Evolutionary conservation across 2,329 filamentous ascomycete species (phyloP).

Genomic region (Colletotrichum agaves): DNA sequence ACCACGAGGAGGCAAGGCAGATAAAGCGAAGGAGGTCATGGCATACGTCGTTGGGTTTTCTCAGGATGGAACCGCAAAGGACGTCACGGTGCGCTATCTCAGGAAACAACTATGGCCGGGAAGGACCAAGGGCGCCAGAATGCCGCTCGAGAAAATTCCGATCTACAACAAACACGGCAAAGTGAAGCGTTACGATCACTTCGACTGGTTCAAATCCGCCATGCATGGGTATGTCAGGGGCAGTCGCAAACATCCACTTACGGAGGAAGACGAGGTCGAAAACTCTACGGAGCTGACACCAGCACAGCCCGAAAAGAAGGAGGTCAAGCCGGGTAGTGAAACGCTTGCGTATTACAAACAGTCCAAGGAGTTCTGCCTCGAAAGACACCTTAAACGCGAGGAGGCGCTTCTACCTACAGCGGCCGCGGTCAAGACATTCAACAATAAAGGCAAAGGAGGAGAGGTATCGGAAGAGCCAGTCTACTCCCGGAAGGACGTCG

Average conservation of each 20-base stretch:
- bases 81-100: conserved; percentile 92
- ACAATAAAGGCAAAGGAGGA: conserved; percentile 77
- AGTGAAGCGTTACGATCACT: conserved; percentile 78
- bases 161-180: conserved; percentile 83
- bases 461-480: conserved; percentile 82
- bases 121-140: conserved; percentile 85
- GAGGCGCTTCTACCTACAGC: conserved; percentile 82
- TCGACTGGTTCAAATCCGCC: conserved; percentile 88
- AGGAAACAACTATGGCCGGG: conserved; percentile 85
- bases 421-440: conserved; percentile 78
- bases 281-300: conserved; percentile 81
- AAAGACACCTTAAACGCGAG: conserved; percentile 88
- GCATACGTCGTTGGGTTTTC: conserved; percentile 89
- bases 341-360: conserved; percentile 90
- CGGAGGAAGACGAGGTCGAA: conserved; percentile 81
- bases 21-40: conserved; percentile 88
- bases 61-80: conserved; percentile 88
- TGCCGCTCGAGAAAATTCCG: conserved; percentile 82
- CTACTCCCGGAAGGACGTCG: conserved; percentile 81
- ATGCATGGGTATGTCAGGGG: conserved; percentile 77
- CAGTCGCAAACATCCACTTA: conserved; percentile 62
- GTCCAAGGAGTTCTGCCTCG: conserved; percentile 85
- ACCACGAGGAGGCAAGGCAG: conserved; percentile 83
- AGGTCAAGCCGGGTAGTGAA: conserved; percentile 78
- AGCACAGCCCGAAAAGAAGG: conserved; percentile 77